Percentiles rank a stretch among this genome's conserved stretches.
Conservation (phyloP, 495 filamentous ascomycete genomes). For the Tuber microsphaerosporum region DNA sequence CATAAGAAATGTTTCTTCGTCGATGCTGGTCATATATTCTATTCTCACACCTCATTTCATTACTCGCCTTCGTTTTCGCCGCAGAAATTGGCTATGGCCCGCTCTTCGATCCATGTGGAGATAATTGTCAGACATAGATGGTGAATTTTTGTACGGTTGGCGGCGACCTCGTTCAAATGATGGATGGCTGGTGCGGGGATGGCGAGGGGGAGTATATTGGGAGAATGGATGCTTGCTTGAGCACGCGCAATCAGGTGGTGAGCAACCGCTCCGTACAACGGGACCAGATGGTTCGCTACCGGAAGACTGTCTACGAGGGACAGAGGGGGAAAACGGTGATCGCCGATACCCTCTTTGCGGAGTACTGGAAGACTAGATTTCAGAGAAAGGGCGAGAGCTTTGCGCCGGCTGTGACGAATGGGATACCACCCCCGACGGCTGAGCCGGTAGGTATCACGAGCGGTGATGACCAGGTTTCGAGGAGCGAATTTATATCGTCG, state of each 20-base stretch:
- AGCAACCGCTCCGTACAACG: constrained; percentile 24
- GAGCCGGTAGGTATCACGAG: constrained; percentile 9
- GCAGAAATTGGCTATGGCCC: constrained; percentile 39
- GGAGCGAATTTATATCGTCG: background rate
- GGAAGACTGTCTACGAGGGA: constrained; percentile 27
- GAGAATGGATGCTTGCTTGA: constrained; percentile 35
- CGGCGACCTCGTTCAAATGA: constrained; percentile 28
- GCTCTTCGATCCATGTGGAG: constrained; percentile 32
- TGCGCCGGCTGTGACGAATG: constrained; percentile 25
- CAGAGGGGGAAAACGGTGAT: background rate
- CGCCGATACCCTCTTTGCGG: constrained; percentile 20
- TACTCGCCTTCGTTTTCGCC: background rate
- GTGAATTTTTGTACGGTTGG: constrained; percentile 37
- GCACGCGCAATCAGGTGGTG: constrained; percentile 32
- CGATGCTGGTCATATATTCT: constrained; percentile 1
- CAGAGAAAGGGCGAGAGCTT: constrained; percentile 21
- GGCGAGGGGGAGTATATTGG: constrained; percentile 18
- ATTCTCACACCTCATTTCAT: background rate
- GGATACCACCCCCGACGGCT: constrained; percentile 33
- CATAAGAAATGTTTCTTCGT: background rate
- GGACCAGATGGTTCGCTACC: constrained; percentile 31
- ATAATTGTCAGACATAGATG: constrained; percentile 39
- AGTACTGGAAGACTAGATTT: constrained; percentile 38
- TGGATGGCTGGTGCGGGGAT: constrained; percentile 29
- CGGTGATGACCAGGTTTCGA: background rate